These are phyloP conservation scores for Pythium guiyangense DNA, from an alignment of 352 stramenopile genomes.

Conservation along the genomic window DNA sequence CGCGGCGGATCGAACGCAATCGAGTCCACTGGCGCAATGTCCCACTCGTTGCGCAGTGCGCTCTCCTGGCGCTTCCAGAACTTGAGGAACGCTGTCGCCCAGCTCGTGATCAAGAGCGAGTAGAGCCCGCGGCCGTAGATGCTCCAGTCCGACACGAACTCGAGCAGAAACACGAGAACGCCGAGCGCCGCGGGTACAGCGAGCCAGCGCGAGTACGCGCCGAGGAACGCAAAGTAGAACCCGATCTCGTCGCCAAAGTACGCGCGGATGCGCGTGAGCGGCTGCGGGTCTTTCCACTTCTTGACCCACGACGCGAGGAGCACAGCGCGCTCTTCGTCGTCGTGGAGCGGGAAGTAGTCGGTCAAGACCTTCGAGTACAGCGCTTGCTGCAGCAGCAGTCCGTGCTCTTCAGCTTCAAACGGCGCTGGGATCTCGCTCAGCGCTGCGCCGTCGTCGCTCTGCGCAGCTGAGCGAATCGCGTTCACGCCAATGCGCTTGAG, in stretches of 20 bases:
- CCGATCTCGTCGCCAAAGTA: slow-evolving; percentile 90
- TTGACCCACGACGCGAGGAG: slow-evolving; percentile 79
- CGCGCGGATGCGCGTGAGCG: slow-evolving; percentile 52
- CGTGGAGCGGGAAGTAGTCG: slow-evolving; percentile 74
- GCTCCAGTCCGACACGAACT: slow-evolving; percentile 48
- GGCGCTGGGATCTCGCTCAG: slow-evolving; percentile 31
- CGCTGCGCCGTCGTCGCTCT: slow-evolving; percentile 4
- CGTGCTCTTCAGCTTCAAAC: slow-evolving; percentile 66
- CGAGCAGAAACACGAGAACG: slow-evolving; percentile 83
- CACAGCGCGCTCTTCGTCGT: slow-evolving; percentile 58
- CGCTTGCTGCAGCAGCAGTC: slow-evolving; percentile 59
- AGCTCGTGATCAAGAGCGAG: slow-evolving; percentile 88
- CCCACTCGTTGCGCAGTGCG: slow-evolving; percentile 83
- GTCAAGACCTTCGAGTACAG: slow-evolving; percentile 59
- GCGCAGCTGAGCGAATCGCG: slow-evolving; percentile 5
- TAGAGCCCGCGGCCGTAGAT: slow-evolving; percentile 75
- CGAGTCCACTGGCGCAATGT: slow-evolving; percentile 39
- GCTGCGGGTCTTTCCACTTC: slow-evolving; percentile 47
- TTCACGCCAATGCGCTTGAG: slow-evolving; percentile 50
- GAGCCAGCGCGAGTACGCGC: slow-evolving; percentile 94
- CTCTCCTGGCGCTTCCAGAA: slow-evolving; percentile 90
- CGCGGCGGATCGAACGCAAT: slow-evolving; percentile 50
- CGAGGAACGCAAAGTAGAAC: slow-evolving; percentile 98
- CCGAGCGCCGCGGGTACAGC: slow-evolving; percentile 88
- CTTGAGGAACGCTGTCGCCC: slow-evolving; percentile 88